Percentiles rank a stretch among this genome's conserved stretches.
These are phyloP conservation scores for Lecanosticta acicola DNA, from an alignment of 2,329 filamentous ascomycete genomes.

Conservation along the genomic window DNA sequence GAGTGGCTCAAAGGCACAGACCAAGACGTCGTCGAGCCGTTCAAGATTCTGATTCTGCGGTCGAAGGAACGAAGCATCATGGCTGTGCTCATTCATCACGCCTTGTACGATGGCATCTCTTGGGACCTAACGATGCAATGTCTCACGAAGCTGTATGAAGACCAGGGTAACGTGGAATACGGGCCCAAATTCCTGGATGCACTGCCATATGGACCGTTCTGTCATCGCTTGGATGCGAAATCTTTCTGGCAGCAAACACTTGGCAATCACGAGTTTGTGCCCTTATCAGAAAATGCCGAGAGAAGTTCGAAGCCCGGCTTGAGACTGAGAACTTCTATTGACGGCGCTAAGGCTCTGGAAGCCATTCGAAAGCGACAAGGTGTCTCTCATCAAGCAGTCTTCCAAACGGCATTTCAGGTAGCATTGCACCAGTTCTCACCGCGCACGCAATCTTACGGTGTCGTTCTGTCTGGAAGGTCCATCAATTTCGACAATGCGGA, in stretches of 20 bases:
- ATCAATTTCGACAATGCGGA: conserved; percentile 63
- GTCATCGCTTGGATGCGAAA: conserved; percentile 42
- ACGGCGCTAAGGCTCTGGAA: conserved; percentile 21
- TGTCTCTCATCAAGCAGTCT: conserved; percentile 71
- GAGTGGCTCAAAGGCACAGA: conserved; percentile 54
- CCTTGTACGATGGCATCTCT: conserved; percentile 78
- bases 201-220: conserved; percentile 64
- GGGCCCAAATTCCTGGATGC: conserved; percentile 60
- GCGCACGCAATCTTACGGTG: conserved; percentile 55
- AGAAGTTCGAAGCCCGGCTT: not conserved
- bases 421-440: conserved; percentile 52
- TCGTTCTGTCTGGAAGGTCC: conserved; percentile 72
- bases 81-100: conserved; percentile 72
- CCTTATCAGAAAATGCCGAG: conserved; percentile 6
- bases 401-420: conserved; percentile 69
- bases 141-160: conserved; percentile 51
- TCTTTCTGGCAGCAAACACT: conserved; percentile 62
- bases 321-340: not conserved
- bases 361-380: conserved; percentile 53
- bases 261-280: conserved; percentile 33
- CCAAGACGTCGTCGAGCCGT: conserved; percentile 45
- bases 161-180: conserved; percentile 21
- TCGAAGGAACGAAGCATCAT: conserved; percentile 39
- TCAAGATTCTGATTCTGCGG: conserved; percentile 47
- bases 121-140: conserved; percentile 60